A percentile compares a stretch with the other conserved stretches of the same genome.
Evolutionary conservation across 2,329 filamentous ascomycete species (phyloP).

Genomic region (Parasarocladium wereldwijsianum): DNA sequence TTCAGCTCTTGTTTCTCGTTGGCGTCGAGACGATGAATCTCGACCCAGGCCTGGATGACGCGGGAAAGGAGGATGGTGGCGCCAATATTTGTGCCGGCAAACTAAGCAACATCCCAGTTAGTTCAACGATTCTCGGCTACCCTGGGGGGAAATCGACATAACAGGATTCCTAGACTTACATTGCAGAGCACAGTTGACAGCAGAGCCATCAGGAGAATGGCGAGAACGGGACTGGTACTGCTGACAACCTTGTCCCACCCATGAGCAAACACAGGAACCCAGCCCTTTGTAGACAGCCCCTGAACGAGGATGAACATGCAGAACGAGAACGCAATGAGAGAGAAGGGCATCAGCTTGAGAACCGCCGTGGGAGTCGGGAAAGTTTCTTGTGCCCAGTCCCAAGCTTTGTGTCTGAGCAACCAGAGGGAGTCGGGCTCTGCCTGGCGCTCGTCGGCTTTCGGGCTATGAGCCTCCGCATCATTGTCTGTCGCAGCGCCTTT

Average conservation of each 20-base stretch:
- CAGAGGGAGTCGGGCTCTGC: too few relatives aligned
- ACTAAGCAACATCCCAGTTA: slow-evolving; percentile 26
- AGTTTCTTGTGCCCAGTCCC: slow-evolving; percentile 55
- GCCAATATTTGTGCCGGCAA: slow-evolving; percentile 64
- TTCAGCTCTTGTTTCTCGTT: slow-evolving; percentile 25
- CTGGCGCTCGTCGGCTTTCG: too few relatives aligned
- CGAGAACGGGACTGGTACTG: slow-evolving; percentile 53
- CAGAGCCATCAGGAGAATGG: slow-evolving; percentile 59
- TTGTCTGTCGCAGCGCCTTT: too few relatives aligned
- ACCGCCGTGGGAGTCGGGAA: slow-evolving; percentile 58
- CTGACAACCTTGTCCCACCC: slow-evolving; percentile 62
- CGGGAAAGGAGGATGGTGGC: slow-evolving; percentile 60
- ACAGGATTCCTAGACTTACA: slow-evolving; percentile 41
- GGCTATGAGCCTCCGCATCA: too few relatives aligned
- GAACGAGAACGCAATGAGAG: slow-evolving; percentile 56
- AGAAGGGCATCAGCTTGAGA: slow-evolving; percentile 48
- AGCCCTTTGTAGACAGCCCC: slow-evolving; percentile 57
- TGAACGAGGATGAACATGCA: slow-evolving; percentile 65
- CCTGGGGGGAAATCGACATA: too few relatives aligned
- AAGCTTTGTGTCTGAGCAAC: too few relatives aligned
- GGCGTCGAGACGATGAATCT: slow-evolving; percentile 22
- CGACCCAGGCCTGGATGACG: slow-evolving; percentile 53
- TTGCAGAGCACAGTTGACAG: slow-evolving; percentile 58
- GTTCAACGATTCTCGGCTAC: too few relatives aligned
- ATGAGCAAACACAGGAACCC: slow-evolving; percentile 58